A percentile compares a stretch with the other conserved stretches of the same genome.
Evolutionary conservation across 768 basidiomycete genomes (phyloP).

Genomic region (Suillus lakei): DNA sequence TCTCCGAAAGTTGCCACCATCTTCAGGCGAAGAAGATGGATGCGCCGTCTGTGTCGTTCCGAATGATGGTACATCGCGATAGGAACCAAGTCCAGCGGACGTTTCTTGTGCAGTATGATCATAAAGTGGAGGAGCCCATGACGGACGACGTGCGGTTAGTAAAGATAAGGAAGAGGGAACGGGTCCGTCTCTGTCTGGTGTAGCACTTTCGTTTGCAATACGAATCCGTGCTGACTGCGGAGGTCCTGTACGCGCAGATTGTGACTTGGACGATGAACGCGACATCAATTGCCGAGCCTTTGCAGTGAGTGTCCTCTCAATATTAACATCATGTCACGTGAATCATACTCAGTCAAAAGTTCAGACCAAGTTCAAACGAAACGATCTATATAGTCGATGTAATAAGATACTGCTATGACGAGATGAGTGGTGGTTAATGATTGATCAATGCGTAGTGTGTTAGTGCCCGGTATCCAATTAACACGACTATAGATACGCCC

Average conservation of each 20-base stretch:
- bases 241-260: conserved; percentile 12
- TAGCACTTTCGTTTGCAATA: conserved; percentile 19
- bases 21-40: conserved; percentile 46
- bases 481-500: conserved; percentile 47
- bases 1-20: conserved; percentile 60
- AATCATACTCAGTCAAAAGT: neutral
- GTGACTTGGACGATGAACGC: conserved; percentile 31
- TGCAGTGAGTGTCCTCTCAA: neutral
- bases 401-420: conserved; percentile 34
- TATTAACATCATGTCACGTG: neutral
- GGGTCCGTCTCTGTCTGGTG: conserved; percentile 27
- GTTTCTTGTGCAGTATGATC: conserved; percentile 31
- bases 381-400: conserved; percentile 28
- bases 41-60: conserved; percentile 21
- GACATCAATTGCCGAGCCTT: conserved; percentile 21
- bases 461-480: conserved; percentile 10
- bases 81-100: conserved; percentile 27
- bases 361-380: neutral
- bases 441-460: conserved; percentile 22
- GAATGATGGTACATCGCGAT: conserved; percentile 35
- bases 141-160: conserved; percentile 37
- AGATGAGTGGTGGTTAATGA: conserved; percentile 36
- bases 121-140: conserved; percentile 37
- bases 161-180: conserved; percentile 35
- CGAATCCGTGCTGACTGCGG: conserved; percentile 25